Percentiles rank a stretch among this genome's conserved stretches.
Evolutionary conservation across 495 filamentous ascomycete genomes (phyloP).

Genomic region (Penicillium steckii): DNA sequence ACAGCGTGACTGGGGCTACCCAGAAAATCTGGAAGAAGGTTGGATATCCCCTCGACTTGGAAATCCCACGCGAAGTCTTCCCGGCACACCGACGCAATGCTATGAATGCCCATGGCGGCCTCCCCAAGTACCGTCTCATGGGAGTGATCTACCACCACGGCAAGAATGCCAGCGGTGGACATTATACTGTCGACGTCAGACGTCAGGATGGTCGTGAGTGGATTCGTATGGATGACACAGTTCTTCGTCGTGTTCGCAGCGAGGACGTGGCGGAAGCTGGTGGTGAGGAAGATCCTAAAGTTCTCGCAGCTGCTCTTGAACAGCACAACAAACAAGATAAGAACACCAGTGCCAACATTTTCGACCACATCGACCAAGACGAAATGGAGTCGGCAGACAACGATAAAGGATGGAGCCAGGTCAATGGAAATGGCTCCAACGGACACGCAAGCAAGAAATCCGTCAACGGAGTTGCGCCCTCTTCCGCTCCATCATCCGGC

Average conservation of each 20-base stretch:
- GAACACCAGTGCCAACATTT: conserved; percentile 61
- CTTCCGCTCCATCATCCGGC: conserved; percentile 46
- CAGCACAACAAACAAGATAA: conserved; percentile 64
- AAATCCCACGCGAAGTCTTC: conserved; percentile 92
- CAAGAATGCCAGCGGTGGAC: conserved; percentile 89
- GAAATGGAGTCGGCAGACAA: conserved; percentile 55
- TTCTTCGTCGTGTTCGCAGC: conserved; percentile 78
- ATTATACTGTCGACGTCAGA: conserved; percentile 95
- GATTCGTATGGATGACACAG: conserved; percentile 93
- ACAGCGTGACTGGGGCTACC: conserved; percentile 76
- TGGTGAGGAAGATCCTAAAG: conserved; percentile 72
- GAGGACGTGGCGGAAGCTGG: conserved; percentile 91
- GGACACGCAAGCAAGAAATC: conserved; percentile 58
- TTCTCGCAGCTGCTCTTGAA: conserved; percentile 63
- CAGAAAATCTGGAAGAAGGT: conserved; percentile 99
- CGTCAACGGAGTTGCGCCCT: conserved; percentile 62
- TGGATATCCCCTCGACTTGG: conserved; percentile 90
- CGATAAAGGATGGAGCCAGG: conserved; percentile 83
- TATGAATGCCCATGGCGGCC: conserved; percentile 59
- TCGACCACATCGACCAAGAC: conserved; percentile 65
- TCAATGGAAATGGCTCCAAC: conserved; percentile 56
- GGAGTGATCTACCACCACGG: conserved; percentile 98
- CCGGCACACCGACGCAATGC: conserved; percentile 67
- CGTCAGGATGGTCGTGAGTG: conserved; percentile 92
- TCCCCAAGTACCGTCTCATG: conserved; percentile 79